These are phyloP conservation scores for Chlorella sp. DNA, from an alignment of 139 green algal genomes.

Conservation along the genomic window DNA sequence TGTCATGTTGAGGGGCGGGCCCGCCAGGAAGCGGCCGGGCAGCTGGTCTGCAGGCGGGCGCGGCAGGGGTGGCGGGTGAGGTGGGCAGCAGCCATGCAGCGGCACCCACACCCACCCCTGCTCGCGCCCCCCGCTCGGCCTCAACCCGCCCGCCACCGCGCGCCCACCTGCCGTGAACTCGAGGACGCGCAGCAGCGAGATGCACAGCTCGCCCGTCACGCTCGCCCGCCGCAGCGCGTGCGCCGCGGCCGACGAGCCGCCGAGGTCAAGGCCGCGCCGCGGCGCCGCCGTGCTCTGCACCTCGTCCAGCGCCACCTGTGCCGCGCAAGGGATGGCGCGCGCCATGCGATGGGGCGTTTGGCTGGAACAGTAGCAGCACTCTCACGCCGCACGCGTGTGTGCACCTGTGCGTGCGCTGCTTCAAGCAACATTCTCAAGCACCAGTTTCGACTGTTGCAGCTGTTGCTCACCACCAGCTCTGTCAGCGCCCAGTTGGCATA, in stretches of 20 bases:
- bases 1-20: neutral
- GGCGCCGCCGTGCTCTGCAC: neutral
- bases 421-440: too few relatives aligned
- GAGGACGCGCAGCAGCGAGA: slow-evolving; percentile 74
- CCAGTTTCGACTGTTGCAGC: too few relatives aligned
- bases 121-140: too few relatives aligned
- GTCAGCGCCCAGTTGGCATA: slow-evolving; percentile 84
- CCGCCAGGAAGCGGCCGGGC: neutral
- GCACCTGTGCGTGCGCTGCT: too few relatives aligned
- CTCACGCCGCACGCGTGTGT: too few relatives aligned
- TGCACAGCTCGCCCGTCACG: slow-evolving; percentile 76
- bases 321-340: neutral
- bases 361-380: too few relatives aligned
- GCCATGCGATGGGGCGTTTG: too few relatives aligned
- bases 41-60: neutral
- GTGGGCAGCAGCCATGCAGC: too few relatives aligned
- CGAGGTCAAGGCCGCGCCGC: neutral
- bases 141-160: neutral
- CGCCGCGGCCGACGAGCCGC: neutral
- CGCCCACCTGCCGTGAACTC: slow-evolving; percentile 62
- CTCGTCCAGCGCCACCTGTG: neutral
- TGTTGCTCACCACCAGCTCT: slow-evolving; percentile 79
- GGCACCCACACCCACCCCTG: too few relatives aligned
- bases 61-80: too few relatives aligned
- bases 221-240: slow-evolving; percentile 45